These are phyloP conservation scores for Aureobasidium sp. DNA, from an alignment of 2,329 filamentous ascomycete genomes.

Conservation along the genomic window DNA sequence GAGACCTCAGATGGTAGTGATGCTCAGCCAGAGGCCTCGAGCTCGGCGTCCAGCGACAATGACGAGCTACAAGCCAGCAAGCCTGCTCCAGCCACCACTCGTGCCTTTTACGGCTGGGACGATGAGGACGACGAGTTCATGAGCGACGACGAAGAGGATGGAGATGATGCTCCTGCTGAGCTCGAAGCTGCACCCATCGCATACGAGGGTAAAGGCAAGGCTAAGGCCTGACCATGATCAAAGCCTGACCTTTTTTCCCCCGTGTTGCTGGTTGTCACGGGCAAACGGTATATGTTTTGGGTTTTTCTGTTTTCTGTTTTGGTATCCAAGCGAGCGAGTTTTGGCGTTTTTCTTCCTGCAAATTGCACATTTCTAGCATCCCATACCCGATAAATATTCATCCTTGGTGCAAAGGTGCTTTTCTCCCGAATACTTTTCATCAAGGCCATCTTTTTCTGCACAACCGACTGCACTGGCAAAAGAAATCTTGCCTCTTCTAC, in stretches of 20 bases:
- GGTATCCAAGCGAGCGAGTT: not conserved
- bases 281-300: not conserved
- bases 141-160: constrained; percentile 40
- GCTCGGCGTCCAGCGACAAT: constrained; percentile 23
- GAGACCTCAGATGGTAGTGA: constrained; percentile 36
- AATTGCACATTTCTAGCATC: not conserved
- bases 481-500: too few relatives aligned
- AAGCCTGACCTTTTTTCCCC: not conserved
- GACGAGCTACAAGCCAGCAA: constrained; percentile 33
- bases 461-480: not conserved
- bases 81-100: constrained; percentile 15
- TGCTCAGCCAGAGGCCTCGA: constrained; percentile 20
- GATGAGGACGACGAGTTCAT: constrained; percentile 59
- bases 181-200: constrained; percentile 3
- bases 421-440: not conserved
- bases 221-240: not conserved
- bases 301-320: not conserved
- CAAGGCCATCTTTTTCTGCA: not conserved
- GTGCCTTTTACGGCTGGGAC: constrained; percentile 66
- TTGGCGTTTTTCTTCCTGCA: not conserved
- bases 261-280: not conserved
- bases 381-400: not conserved
- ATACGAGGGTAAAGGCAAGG: constrained; percentile 27
- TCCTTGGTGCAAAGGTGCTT: too few relatives aligned
- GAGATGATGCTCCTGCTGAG: constrained; percentile 23